Percentiles rank a stretch among this genome's conserved stretches.
Conservation (phyloP, 169 alveolate genomes). For the Eimeria sp. region DNA sequence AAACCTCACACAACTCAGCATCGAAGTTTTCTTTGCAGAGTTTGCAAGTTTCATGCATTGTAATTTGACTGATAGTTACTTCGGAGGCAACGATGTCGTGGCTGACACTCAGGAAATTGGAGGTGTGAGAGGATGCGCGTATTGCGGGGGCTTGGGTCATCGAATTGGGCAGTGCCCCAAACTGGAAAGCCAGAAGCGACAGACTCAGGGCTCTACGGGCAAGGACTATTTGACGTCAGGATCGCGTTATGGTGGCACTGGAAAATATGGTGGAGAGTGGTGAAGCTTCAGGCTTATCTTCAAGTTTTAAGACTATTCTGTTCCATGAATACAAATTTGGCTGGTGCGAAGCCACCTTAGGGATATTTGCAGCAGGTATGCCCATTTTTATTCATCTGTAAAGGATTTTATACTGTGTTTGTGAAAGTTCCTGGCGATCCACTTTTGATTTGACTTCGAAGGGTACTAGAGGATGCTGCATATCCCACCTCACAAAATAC, state of each 20-base stretch:
- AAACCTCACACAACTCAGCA: background rate
- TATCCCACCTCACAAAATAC: background rate
- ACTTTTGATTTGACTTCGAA: background rate
- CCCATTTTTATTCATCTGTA: background rate
- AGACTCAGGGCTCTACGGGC: conserved; percentile 85
- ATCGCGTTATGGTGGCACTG: conserved; percentile 81
- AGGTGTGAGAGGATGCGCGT: conserved; percentile 96
- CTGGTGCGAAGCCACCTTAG: background rate
- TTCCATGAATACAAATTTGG: background rate
- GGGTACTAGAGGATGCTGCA: background rate
- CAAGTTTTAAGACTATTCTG: background rate
- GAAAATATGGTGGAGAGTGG: conserved; percentile 84
- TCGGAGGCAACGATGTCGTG: background rate
- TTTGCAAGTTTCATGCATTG: background rate
- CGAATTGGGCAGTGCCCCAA: conserved; percentile 95
- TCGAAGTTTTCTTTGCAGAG: background rate
- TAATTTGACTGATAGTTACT: background rate
- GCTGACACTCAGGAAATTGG: conserved; percentile 89
- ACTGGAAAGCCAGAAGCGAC: conserved; percentile 87
- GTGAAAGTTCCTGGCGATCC: background rate
- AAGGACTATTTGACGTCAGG: conserved; percentile 83
- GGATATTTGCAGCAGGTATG: background rate
- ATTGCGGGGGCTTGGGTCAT: conserved; percentile 97
- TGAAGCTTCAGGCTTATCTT: conserved; percentile 1
- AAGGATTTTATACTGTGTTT: background rate